phyloP scores from a whole-genome alignment of 352 stramenopile genomes.

The Pythium pectinolyticum region DNA sequence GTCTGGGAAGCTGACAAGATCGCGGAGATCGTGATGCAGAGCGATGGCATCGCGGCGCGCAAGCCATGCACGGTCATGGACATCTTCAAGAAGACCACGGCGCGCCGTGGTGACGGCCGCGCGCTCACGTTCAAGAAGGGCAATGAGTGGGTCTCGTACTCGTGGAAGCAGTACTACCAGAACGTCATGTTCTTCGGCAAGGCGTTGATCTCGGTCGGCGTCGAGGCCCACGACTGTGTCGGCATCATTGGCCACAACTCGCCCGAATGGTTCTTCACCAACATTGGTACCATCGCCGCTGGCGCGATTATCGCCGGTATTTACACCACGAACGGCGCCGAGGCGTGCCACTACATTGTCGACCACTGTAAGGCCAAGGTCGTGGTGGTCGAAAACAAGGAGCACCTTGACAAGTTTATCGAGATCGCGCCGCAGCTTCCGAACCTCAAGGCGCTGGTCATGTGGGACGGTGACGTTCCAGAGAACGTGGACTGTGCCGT shows the following conservation, averaged over 20 bases:
- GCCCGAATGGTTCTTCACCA: conserved; percentile 83
- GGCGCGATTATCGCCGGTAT: conserved; percentile 79
- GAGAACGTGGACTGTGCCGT: conserved; percentile 37
- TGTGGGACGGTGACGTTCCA: conserved; percentile 55
- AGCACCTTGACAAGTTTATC: conserved; percentile 76
- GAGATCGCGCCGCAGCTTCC: conserved; percentile 62
- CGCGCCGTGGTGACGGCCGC: conserved; percentile 17
- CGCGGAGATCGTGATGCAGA: conserved; percentile 33
- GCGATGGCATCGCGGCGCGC: conserved; percentile 30
- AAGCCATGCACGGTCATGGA: conserved; percentile 33
- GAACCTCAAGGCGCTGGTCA: conserved; percentile 71
- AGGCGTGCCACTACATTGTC: conserved; percentile 78
- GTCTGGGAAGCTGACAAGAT: conserved; percentile 33
- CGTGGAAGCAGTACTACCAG: conserved; percentile 79
- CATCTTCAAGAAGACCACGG: conserved; percentile 31
- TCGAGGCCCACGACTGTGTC: conserved; percentile 69
- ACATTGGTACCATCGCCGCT: conserved; percentile 77
- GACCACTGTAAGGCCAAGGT: conserved; percentile 77
- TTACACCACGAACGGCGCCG: conserved; percentile 79
- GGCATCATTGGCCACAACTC: conserved; percentile 86
- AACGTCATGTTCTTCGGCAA: conserved; percentile 66
- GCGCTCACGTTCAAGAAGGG: conserved; percentile 32
- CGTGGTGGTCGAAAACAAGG: conserved; percentile 71
- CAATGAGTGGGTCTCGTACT: conserved; percentile 53
- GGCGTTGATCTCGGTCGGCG: conserved; percentile 68